A percentile compares a stretch with the other conserved stretches of the same genome.
phyloP scores from a whole-genome alignment of 2,329 filamentous ascomycete genomes.

The Simplicillium aogashimaense region DNA sequence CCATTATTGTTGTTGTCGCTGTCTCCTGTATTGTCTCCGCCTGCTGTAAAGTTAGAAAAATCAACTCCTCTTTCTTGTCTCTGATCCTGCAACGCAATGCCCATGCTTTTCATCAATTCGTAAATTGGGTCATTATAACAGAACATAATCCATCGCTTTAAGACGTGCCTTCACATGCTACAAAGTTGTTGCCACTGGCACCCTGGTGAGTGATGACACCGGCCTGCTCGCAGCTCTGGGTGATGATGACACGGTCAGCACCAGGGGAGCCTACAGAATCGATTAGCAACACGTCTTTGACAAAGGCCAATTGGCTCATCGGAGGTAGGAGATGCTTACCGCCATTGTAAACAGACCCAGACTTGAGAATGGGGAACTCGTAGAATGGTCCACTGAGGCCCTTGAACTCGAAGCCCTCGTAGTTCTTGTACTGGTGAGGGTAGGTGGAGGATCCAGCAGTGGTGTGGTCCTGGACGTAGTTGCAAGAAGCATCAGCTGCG shows the following conservation, averaged over 20 bases:
- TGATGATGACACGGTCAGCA: constrained; percentile 54
- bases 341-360: constrained; percentile 42
- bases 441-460: constrained; percentile 30
- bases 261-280: constrained; percentile 41
- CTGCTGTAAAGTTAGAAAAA: no score
- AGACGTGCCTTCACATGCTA: constrained; percentile 34
- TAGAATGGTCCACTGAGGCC: constrained; percentile 46
- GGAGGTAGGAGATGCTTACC: constrained; percentile 25
- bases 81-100: no score
- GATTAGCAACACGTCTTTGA: no score
- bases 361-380: constrained; percentile 47
- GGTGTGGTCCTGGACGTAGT: constrained; percentile 30
- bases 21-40: no score
- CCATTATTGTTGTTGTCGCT: no score
- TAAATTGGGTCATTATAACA: no score
- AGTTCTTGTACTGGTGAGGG: constrained; percentile 51
- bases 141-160: constrained; percentile 4
- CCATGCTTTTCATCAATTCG: no score
- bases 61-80: no score
- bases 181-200: constrained; percentile 52
- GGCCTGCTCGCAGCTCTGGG: constrained; percentile 39
- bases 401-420: constrained; percentile 51
- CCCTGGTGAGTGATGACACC: constrained; percentile 57
- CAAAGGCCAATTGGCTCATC: no score
- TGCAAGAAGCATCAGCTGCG: constrained; percentile 41